Conservation (phyloP, 2,329 filamentous ascomycete species). For the Penicillium thymicola region DNA sequence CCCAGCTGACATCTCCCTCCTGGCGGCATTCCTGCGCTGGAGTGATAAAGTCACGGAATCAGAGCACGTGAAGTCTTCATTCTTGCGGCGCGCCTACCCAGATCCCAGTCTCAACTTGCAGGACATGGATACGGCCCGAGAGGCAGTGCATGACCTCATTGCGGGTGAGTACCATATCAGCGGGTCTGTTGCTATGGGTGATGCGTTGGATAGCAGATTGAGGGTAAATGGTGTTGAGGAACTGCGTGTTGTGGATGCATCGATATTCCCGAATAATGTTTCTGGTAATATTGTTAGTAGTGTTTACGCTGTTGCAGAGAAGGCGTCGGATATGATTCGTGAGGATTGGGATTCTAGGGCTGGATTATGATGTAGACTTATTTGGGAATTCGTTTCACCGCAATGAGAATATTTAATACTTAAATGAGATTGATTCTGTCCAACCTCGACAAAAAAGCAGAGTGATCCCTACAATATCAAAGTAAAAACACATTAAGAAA, state of each 20-base stretch:
- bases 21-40: constrained; percentile 20
- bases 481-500: background rate
- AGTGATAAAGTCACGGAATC: constrained; percentile 14
- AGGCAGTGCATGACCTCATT: constrained; percentile 12
- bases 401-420: background rate
- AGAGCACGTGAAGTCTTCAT: constrained; percentile 3
- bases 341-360: constrained; percentile 20
- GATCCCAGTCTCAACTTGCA: constrained; percentile 12
- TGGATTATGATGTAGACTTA: background rate
- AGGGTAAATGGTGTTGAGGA: constrained; percentile 28
- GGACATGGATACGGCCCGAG: constrained; percentile 11
- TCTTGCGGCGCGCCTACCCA: constrained; percentile 11
- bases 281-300: constrained; percentile 30
- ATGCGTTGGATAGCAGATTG: constrained; percentile 28
- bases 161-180: constrained; percentile 19
- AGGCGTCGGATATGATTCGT: constrained; percentile 34
- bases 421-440: background rate
- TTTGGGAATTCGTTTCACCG: background rate
- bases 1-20: constrained; percentile 16
- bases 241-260: constrained; percentile 29
- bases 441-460: background rate
- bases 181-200: constrained; percentile 32
- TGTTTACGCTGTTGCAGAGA: constrained; percentile 36
- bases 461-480: background rate
- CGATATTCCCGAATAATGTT: constrained; percentile 29